A percentile compares a stretch with the other conserved stretches of the same genome.
Evolutionary conservation across 164 flowering plant species (phyloP).

Genomic region (Chimonanthus praecox): DNA sequence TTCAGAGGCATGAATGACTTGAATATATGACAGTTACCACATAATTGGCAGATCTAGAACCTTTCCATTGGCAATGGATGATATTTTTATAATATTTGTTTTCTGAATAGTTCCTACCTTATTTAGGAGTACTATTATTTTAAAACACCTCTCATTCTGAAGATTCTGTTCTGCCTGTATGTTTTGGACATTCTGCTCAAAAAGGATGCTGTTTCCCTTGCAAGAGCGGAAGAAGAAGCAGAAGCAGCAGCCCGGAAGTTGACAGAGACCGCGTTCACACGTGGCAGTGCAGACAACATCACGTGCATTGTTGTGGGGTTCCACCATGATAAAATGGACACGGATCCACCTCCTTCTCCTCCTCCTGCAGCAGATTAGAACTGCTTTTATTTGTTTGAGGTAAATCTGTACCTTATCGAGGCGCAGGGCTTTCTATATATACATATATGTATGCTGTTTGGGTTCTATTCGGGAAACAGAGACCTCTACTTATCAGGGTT

Average conservation of each 20-base stretch:
- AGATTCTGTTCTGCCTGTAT: not conserved
- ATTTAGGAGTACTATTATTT: too few relatives aligned
- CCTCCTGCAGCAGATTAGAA: not conserved
- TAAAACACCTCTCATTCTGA: too few relatives aligned
- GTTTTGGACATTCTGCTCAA: not conserved
- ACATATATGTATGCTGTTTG: not conserved
- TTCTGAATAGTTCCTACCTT: too few relatives aligned
- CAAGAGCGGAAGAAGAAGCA: constrained; percentile 64
- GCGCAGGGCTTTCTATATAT: too few relatives aligned
- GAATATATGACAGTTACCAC: too few relatives aligned
- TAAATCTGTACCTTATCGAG: too few relatives aligned
- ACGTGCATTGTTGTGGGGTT: constrained; percentile 93
- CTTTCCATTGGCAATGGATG: too few relatives aligned
- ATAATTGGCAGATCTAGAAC: too few relatives aligned
- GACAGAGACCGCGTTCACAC: constrained; percentile 76
- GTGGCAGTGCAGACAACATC: constrained; percentile 96
- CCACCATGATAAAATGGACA: constrained; percentile 34
- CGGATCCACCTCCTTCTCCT: not conserved
- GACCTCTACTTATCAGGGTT: not conserved
- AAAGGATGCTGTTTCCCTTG: constrained; percentile 87
- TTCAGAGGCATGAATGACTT: too few relatives aligned
- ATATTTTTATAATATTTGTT: too few relatives aligned
- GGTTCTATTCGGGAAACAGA: not conserved
- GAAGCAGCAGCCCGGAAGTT: constrained; percentile 85
- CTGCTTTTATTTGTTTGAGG: not conserved